Evolutionary conservation across 352 stramenopile genomes (phyloP), one percentile per base, ranked within the genome.

Genomic region (Phytophthora podocarpi): DNA sequence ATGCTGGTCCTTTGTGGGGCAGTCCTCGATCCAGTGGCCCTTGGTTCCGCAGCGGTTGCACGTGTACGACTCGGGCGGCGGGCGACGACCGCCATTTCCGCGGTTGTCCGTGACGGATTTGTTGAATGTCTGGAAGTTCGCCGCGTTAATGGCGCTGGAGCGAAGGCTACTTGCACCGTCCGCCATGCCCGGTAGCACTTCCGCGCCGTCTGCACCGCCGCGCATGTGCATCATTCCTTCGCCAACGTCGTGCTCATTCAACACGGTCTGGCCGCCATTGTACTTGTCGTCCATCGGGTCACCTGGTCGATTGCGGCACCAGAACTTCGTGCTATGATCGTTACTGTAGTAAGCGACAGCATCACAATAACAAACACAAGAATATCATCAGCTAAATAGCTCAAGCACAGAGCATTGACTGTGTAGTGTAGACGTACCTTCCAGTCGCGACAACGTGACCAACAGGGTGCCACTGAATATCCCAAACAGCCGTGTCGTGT

Each of bases 271-370:
- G 0, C 82, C 84, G 20, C 81, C 82, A 57, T 95, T 95, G 70
- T 95, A 95, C 67, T 93, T 95, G 72, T 95, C 86, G 47, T 95
- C 86, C 84, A 95, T 93, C 24, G 81, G 87, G 30, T 94, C 85
- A 26, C 97, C 97, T 0, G 95, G 89, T 34, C 96, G 89, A 69
- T 98, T 98, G 43, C 97, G 86, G 31, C 90, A 95, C 96, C 97
- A 99, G 58, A 99, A 99, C 76, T 99, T 99, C 31, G 96, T 98
- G 60, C 96, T 98, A 65, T 98, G 82, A 72, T 99, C 97, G 67
- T 99, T 98, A 52, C 84, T 88, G 53, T 41, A 72, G 35, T 41
- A 47, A 21, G 18, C 10, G 13, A 37, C 26, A 46, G 5, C 39
- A 47, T 28, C 6, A 58, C 10, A 45, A n/a, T 37, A 20, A 43